Base-by-base conservation (phyloP, 352 stramenopile species). In the Phytopythium oedochilum region DNA sequence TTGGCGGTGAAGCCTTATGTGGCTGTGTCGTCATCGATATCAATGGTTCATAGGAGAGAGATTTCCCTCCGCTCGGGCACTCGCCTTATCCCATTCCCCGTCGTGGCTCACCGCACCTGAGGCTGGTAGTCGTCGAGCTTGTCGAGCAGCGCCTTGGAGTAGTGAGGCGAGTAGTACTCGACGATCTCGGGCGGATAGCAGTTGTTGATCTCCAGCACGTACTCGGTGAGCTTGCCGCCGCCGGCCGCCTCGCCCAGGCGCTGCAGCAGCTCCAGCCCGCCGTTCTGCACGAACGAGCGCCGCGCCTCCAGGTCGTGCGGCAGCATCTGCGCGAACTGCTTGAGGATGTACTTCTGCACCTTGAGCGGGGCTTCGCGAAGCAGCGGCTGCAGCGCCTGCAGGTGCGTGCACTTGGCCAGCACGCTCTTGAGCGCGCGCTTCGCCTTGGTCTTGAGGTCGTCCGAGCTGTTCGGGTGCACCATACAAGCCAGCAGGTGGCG, bases 281-380 rank as follows among this genome's bases (percentile, higher is more conserved):
- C 94, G 57, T 93, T 98, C 51, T 94, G 84, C 38, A 98, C 92
- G 59, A 98, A 98, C 10, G 88, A 92, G 5, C 92, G 74, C 9
- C 93, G 78, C 10, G 92, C 94, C 35, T 97, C 90, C 14, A 97
- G 75, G 61, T 98, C 93, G 58, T 98, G 91, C 22, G 94, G 94
- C 11, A 98, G 66, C 64, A 98, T 89, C 62, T 97, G 87, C 18
- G 93, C 92, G 66, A 98, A 98, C 66, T 98, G 94, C 56, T 95
- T 92, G 34, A 98, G 77, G 53, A 98, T 96, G 71, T 98, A 98
- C 86, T 98, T 98, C 64, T 98, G 90, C 35, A 98, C 91, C 64
- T 97, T 98, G 57, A 97, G 74, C 0, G 91, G 91, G 4, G 89
- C 84, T 38, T 98, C 93, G 17, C 87, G 69, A n/a, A 98, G 69